Evolutionary conservation across 2,329 filamentous ascomycete species (phyloP), one percentile per base, ranked within the genome.

Genomic region (Paramyrothecium roridum): DNA sequence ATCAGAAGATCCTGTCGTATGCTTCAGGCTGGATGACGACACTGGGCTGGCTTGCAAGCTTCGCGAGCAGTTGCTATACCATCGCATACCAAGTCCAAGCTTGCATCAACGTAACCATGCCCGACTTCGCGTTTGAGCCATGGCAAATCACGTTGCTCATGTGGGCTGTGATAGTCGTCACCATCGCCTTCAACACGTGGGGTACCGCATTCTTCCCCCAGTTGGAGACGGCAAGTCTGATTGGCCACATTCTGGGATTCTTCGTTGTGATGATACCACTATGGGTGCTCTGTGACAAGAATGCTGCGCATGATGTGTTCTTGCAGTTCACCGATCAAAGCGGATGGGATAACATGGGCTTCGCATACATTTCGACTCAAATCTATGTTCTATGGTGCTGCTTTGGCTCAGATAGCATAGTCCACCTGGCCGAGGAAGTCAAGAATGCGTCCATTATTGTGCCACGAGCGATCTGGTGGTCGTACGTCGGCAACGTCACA

Each of bases 1-100:
- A 71, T 26, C 78, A 81, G 59, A 78, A 76, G 56, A 73, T 77
- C 50, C 67, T 83, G 2, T 81, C 78, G 57, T 84, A 82, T 61
- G 67, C 76, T 13, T 40, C 48, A 63, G 68, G 73, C 54, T 79
- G 76, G 76, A 64, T 77, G 43, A 73, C 72, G 13, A 70, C 76
- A 8, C 65, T 75, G 21, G 73, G 67, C 19, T 78, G 73, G 75
- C 72, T 43, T 53, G 53, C 57, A 8, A 43, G 43, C 34, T 30
- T 51, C 48, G 59, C 57, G 10, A 54, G 54, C 23, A 60, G 33
- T n/a, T 52, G 51, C 34, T 60, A 58, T 47, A 50, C 59, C 26
- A 43, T 52, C 50, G 55, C 52, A 10, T 40, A 43, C 12, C 48
- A 54, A 47, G 45, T 58, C 26, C 54, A 54, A 45, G 56, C 54